Base-by-base conservation (phyloP, 2,329 filamentous ascomycete genomes). In the Aureobasidium leucospermi region DNA sequence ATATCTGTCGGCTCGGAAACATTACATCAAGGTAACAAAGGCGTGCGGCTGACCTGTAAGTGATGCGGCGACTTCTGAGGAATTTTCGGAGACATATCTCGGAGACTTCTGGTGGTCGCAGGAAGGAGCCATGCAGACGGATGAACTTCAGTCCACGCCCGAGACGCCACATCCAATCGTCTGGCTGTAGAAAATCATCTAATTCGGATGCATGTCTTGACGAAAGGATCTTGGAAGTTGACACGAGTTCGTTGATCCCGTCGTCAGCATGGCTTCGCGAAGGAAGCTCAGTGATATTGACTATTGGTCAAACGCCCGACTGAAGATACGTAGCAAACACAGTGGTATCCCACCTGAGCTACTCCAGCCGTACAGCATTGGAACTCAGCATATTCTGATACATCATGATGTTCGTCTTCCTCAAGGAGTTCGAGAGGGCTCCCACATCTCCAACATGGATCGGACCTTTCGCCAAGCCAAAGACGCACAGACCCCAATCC, bases 61-160 rank as follows among this genome's bases (percentile, higher is more conserved):
- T 16, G n/a, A 28, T 9, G 28, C 29, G 11, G 45, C 9, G 28
- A 48, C 11, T 5, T 19, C 39, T 23, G 10, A 46, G n/a, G 34
- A 41, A 11, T 58, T 58, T 23, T 48, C 55, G 55, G 55, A 58
- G 43, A 58, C 55, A 47, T 57, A 31, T 11, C 5, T 16, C 53
- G 53, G 53, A 57, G 42, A 57, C 43, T 48, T n/a, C 15, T 34
- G 29, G 31, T 28, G 15, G 34, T 13, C 13, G 15, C 38, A 13
- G 34, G 8, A 8, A 36, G 8, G 15, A 16, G 34, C 34, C 34
- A 36, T 13, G 13, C 34, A 36, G 34, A 13, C 23, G 19, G 23
- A 39, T 19, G 36, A 31, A 52, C 23, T 29, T 15, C 23, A 28
- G 19, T 28, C 23, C 13, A 39, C 36, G 19, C 23, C 9, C n/a